A percentile compares a stretch with the other conserved stretches of the same genome.
phyloP scores from a whole-genome alignment of 2,329 filamentous ascomycete species.

The Hymenoscyphus scutula region DNA sequence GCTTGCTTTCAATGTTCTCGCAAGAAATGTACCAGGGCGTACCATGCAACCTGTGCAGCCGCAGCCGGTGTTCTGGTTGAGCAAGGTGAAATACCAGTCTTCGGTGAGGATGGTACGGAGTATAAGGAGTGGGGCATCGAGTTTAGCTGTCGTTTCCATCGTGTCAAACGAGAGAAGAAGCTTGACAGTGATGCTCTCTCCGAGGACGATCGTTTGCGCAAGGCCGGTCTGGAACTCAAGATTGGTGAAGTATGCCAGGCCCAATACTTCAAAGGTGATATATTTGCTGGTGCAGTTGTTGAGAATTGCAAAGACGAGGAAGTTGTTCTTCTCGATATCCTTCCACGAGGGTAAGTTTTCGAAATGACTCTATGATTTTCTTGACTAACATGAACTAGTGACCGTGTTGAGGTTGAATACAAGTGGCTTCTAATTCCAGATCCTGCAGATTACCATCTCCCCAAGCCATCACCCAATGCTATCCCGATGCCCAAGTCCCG shows the following conservation, averaged over 20 bases:
- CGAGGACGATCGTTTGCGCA: conserved; percentile 63
- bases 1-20: conserved; percentile 95
- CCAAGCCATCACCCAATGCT: conserved; percentile 72
- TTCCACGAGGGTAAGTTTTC: conserved; percentile 73
- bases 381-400: conserved; percentile 52
- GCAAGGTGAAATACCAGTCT: conserved; percentile 78
- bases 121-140: conserved; percentile 91
- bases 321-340: conserved; percentile 73
- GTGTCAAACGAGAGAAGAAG: conserved; percentile 80
- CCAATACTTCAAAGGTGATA: conserved; percentile 79
- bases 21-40: conserved; percentile 89
- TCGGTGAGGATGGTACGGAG: conserved; percentile 85
- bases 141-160: conserved; percentile 92
- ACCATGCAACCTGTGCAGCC: conserved; percentile 92
- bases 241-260: conserved; percentile 80
- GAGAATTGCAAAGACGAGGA: conserved; percentile 78
- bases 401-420: conserved; percentile 76
- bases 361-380: neutral
- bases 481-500: conserved; percentile 65
- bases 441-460: conserved; percentile 65
- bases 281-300: conserved; percentile 84
- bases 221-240: conserved; percentile 66
- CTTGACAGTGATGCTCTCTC: conserved; percentile 68
- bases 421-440: conserved; percentile 78
- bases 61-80: conserved; percentile 91